Evolutionary conservation across 1,139 yeast species (phyloP).

Genomic region (Debaryomycetaceae sp.): DNA sequence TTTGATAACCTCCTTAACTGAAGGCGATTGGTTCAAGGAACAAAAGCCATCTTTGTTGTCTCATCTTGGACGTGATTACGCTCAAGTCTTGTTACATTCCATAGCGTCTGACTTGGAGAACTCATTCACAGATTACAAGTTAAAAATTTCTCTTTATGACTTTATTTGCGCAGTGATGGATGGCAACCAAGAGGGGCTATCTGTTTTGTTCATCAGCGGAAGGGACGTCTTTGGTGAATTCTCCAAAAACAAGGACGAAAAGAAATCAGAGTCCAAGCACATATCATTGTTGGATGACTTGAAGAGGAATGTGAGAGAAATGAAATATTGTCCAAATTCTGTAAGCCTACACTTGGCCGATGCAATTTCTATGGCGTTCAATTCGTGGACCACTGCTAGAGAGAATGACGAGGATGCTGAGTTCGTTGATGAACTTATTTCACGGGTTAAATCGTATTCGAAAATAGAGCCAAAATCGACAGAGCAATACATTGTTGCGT

Average conservation of each 20-base stretch:
- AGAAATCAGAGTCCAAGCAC: conserved; percentile 18
- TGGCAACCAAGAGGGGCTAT: conserved; percentile 81
- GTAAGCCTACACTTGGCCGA: conserved; percentile 59
- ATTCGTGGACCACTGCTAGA: conserved; percentile 64
- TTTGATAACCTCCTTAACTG: conserved; percentile 59
- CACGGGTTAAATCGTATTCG: conserved; percentile 24
- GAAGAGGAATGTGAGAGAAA: conserved; percentile 53
- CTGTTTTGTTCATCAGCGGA: conserved; percentile 76
- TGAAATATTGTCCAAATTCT: conserved; percentile 54
- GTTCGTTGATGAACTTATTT: conserved; percentile 50
- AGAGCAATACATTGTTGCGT: conserved; percentile 35
- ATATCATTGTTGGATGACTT: conserved; percentile 52
- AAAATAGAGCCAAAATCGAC: conserved; percentile 18
- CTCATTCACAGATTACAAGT: conserved; percentile 51
- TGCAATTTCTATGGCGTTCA: conserved; percentile 62
- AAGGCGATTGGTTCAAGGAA: conserved; percentile 53
- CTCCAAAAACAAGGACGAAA: conserved; percentile 16
- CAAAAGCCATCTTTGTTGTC: conserved; percentile 77
- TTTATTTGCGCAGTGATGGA: conserved; percentile 76
- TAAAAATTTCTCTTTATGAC: conserved; percentile 59
- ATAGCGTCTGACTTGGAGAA: conserved; percentile 60
- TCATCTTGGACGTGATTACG: conserved; percentile 64
- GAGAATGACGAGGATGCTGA: conserved; percentile 45
- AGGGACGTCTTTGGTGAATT: conserved; percentile 47
- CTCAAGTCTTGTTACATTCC: conserved; percentile 57